Conservation (phyloP, 768 basidiomycete species). For the Suillus plorans region DNA sequence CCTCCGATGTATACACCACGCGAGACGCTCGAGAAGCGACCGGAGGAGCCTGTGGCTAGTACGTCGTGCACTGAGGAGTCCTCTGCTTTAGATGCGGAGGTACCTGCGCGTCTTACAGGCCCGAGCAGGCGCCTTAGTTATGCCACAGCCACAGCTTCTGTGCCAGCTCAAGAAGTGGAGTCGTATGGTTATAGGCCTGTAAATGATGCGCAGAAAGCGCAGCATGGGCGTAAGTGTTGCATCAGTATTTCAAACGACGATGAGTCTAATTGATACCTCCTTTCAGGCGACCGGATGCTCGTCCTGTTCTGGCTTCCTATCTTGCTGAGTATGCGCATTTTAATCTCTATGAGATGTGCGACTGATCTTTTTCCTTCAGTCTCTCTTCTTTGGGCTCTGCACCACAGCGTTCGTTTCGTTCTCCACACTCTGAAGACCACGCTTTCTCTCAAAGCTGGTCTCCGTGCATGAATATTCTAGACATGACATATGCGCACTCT, state of each 20-base stretch:
- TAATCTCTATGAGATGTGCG: not conserved
- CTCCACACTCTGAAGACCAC: conserved; percentile 49
- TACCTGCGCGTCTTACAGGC: conserved; percentile 24
- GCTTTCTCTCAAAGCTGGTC: conserved; percentile 43
- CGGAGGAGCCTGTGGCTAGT: conserved; percentile 16
- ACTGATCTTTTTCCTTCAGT: conserved; percentile 36
- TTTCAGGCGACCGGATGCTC: conserved; percentile 76
- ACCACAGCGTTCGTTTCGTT: conserved; percentile 52
- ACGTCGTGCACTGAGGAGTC: not conserved
- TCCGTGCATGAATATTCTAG: conserved; percentile 30
- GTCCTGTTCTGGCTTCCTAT: conserved; percentile 86
- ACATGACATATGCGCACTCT: too few species aligned
- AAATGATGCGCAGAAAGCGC: conserved; percentile 42
- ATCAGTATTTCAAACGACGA: not conserved
- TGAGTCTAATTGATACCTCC: conserved; percentile 13
- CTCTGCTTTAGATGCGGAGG: conserved; percentile 9
- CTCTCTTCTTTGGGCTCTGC: conserved; percentile 61
- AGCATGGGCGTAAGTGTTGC: conserved; percentile 64
- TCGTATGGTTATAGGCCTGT: conserved; percentile 63
- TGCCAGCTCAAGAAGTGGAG: conserved; percentile 68
- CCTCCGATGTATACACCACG: conserved; percentile 77
- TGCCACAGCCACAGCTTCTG: conserved; percentile 38
- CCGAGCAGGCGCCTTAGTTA: conserved; percentile 50
- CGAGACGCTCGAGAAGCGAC: conserved; percentile 28
- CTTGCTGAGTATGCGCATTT: conserved; percentile 59